Percentiles rank a stretch among this genome's conserved stretches.
phyloP scores from a whole-genome alignment of 257 asterid species.

The Forsythia viridissima region DNA sequence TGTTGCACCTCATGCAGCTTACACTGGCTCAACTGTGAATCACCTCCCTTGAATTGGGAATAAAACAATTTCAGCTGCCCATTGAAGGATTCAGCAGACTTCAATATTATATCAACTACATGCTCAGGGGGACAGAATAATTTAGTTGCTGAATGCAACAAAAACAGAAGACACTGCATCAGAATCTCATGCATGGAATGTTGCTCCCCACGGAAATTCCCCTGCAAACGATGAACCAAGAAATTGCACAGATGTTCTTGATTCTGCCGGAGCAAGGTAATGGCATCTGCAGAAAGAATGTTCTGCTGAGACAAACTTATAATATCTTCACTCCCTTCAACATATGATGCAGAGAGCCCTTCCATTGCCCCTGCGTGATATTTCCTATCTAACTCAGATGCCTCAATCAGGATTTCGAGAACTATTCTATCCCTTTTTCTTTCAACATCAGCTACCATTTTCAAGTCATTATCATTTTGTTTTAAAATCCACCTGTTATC shows the following conservation, averaged over 20 bases:
- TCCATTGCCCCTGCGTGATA: constrained; percentile 40
- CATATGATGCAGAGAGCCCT: constrained; percentile 33
- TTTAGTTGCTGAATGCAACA: constrained; percentile 89
- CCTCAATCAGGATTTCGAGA: constrained; percentile 89
- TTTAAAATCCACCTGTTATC: constrained; percentile 47
- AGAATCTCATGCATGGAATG: constrained; percentile 80
- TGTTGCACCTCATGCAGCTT: constrained; percentile 73
- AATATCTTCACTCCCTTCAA: constrained; percentile 57
- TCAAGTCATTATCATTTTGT: constrained; percentile 53
- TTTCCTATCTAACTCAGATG: constrained; percentile 77
- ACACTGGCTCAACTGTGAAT: constrained; percentile 40
- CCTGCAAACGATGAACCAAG: constrained; percentile 59
- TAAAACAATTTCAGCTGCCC: constrained; percentile 48
- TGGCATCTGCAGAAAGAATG: constrained; percentile 76
- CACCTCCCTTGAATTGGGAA: constrained; percentile 63
- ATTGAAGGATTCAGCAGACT: constrained; percentile 67
- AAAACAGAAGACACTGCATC: constrained; percentile 83
- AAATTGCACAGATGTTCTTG: constrained; percentile 77
- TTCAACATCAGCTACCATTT: constrained; percentile 76
- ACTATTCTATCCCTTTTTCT: constrained; percentile 91
- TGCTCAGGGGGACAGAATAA: constrained; percentile 66
- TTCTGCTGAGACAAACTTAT: constrained; percentile 54
- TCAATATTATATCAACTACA: constrained; percentile 79
- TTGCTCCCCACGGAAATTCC: constrained; percentile 51
- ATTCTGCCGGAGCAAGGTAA: constrained; percentile 87